Percentiles rank a stretch among this genome's conserved stretches.
phyloP scores from a whole-genome alignment of 202 grass and related monocot species.

The Sporobolus alterniflorus region DNA sequence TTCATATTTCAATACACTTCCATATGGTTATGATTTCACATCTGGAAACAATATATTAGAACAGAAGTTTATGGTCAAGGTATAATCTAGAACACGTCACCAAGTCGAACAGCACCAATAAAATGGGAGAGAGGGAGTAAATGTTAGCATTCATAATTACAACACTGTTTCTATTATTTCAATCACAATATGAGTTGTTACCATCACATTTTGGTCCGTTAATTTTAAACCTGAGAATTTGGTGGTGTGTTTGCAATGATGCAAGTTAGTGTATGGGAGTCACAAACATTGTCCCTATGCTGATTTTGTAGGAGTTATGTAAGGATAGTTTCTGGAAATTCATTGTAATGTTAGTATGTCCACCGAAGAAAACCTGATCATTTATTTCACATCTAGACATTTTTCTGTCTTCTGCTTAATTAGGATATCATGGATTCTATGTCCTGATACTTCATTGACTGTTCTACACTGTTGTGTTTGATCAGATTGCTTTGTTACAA shows the following conservation, averaged over 20 bases:
- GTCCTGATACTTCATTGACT: background rate
- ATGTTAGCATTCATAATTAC: too few species aligned
- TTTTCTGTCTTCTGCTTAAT: background rate
- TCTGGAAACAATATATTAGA: background rate
- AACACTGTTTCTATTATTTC: too few species aligned
- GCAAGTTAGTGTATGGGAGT: too few species aligned
- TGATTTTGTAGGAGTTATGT: too few species aligned
- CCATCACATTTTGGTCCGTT: too few species aligned
- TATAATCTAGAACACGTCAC: background rate
- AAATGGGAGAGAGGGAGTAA: too few species aligned
- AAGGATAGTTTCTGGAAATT: too few species aligned
- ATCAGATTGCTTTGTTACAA: background rate
- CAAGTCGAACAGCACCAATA: too few species aligned
- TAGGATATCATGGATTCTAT: background rate
- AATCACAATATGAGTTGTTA: too few species aligned
- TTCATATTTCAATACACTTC: background rate
- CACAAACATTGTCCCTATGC: too few species aligned
- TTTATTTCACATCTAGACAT: background rate
- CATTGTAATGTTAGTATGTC: background rate
- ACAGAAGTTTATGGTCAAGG: background rate
- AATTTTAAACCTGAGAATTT: too few species aligned
- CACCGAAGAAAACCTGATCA: background rate
- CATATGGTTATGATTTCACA: background rate
- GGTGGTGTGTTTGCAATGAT: too few species aligned
- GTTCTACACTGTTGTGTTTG: background rate